phyloP scores from a whole-genome alignment of 2,329 filamentous ascomycete genomes.

The Botrytis squamosa region DNA sequence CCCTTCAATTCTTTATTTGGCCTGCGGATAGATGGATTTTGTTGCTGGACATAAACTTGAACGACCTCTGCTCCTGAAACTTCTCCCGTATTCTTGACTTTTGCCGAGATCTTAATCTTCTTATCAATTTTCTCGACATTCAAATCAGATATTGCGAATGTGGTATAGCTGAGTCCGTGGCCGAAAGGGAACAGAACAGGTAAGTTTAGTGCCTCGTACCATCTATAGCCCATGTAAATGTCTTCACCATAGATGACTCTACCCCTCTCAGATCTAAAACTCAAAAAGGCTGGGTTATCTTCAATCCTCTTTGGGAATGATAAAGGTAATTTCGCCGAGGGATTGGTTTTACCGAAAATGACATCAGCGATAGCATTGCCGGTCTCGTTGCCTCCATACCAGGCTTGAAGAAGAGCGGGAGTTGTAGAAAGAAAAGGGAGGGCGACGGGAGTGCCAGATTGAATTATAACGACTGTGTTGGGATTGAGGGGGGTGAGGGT shows the following conservation, averaged over 20 bases:
- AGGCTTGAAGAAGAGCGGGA: constrained; percentile 66
- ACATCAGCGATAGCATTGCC: constrained; percentile 79
- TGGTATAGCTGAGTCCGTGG: constrained; percentile 76
- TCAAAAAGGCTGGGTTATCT: constrained; percentile 74
- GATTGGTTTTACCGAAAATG: constrained; percentile 60
- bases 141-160: constrained; percentile 47
- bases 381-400: constrained; percentile 86
- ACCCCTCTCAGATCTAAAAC: constrained; percentile 68
- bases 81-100: constrained; percentile 54
- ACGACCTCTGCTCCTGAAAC: constrained; percentile 54
- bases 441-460: constrained; percentile 71
- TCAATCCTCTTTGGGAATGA: constrained; percentile 67
- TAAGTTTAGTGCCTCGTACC: constrained; percentile 70
- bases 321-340: constrained; percentile 70
- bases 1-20: constrained; percentile 64
- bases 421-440: constrained; percentile 65
- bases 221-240: constrained; percentile 77
- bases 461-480: constrained; percentile 70
- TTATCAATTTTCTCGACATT: neutral
- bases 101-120: neutral
- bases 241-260: constrained; percentile 77
- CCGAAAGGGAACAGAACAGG: constrained; percentile 73
- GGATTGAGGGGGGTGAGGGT: constrained; percentile 56
- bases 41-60: constrained; percentile 57
- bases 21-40: constrained; percentile 48